Percentiles rank a stretch among this genome's conserved stretches.
Conservation (phyloP, 2,329 filamentous ascomycete genomes). For the Aspergillus sp. region DNA sequence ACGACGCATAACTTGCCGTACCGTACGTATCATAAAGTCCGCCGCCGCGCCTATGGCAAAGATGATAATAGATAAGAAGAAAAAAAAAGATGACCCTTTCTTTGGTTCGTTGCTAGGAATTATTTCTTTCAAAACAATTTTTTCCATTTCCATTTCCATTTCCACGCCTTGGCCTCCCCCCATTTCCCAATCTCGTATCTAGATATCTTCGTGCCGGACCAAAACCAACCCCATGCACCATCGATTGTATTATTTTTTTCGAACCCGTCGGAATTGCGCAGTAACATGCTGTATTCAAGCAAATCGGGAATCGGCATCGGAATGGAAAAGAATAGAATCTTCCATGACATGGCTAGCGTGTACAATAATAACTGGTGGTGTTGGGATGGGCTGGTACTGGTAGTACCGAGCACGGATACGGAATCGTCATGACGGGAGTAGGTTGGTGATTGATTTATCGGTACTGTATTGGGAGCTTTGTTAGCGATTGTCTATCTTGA, state of each 20-base stretch:
- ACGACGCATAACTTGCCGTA: background rate
- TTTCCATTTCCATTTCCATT: background rate
- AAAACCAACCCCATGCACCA: background rate
- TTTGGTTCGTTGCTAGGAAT: background rate
- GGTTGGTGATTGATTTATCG: constrained; percentile 33
- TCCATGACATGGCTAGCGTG: background rate
- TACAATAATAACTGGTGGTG: background rate
- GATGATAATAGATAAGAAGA: background rate
- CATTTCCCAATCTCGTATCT: background rate
- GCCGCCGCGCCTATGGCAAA: no score
- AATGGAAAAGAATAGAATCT: constrained; percentile 24
- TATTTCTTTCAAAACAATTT: background rate
- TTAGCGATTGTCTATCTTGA: constrained; percentile 13
- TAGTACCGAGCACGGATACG: constrained; percentile 25
- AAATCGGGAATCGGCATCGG: constrained; percentile 12
- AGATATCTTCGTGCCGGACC: background rate
- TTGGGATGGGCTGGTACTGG: background rate
- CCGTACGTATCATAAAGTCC: no score
- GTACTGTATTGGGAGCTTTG: constrained; percentile 25
- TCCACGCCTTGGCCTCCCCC: background rate
- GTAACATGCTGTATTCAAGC: background rate
- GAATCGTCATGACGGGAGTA: constrained; percentile 32
- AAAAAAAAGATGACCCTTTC: background rate
- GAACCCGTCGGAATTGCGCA: constrained; percentile 18
- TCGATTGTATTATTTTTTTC: constrained; percentile 22